Percentiles rank a stretch among this genome's conserved stretches.
Conservation (phyloP, 2,329 filamentous ascomycete species). For the Fusarium dlaminii region DNA sequence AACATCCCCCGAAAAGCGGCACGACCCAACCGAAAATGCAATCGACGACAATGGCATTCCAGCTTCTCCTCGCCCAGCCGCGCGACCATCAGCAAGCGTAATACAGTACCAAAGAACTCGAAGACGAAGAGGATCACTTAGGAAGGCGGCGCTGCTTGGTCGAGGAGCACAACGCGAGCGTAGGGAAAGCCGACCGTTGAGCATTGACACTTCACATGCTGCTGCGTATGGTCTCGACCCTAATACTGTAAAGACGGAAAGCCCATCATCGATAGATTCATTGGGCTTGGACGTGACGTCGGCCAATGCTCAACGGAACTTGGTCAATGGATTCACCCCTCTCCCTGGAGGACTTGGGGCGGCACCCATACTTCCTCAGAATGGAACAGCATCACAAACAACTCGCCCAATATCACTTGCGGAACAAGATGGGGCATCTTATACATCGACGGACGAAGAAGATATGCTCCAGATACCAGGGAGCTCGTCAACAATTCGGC, state of each 20-base stretch:
- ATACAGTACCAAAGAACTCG: conserved; percentile 63
- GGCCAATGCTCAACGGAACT: conserved; percentile 57
- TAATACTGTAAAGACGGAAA: conserved; percentile 32
- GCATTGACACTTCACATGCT: conserved; percentile 52
- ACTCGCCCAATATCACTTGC: conserved; percentile 10
- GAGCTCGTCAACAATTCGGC: conserved; percentile 55
- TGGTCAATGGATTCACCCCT: conserved; percentile 57
- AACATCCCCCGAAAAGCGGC: conserved; percentile 45
- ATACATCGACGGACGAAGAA: conserved; percentile 82
- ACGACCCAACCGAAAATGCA: conserved; percentile 49
- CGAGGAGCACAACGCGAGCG: conserved; percentile 72
- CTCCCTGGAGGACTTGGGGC: conserved; percentile 40
- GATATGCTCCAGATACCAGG: conserved; percentile 74
- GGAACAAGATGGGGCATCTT: conserved; percentile 37
- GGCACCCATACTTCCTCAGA: conserved; percentile 23
- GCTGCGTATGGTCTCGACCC: conserved; percentile 34
- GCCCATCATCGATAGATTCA: conserved; percentile 43
- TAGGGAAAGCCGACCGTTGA: conserved; percentile 60
- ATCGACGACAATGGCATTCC: conserved; percentile 49
- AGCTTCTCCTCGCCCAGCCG: conserved; percentile 47
- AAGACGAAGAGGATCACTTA: conserved; percentile 82
- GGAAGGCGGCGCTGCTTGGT: conserved; percentile 86
- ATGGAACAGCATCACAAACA: conserved; percentile 22
- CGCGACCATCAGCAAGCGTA: conserved; percentile 43
- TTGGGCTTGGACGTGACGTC: conserved; percentile 58